phyloP scores from a whole-genome alignment of 2,329 filamentous ascomycete genomes.

The Sporothrix luriei region DNA sequence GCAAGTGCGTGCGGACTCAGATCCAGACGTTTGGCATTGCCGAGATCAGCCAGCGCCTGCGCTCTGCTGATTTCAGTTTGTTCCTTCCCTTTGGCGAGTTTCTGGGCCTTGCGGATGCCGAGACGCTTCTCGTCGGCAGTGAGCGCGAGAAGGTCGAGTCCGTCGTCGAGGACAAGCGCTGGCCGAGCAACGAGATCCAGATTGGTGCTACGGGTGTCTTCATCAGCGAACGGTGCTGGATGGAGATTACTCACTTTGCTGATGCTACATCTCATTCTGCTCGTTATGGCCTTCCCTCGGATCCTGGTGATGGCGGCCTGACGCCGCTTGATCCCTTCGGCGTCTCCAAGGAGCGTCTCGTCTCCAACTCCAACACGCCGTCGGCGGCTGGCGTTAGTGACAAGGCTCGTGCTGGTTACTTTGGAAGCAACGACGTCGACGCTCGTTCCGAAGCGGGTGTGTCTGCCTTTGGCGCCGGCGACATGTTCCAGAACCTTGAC shows the following conservation, averaged over 20 bases:
- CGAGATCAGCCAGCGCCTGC: conserved; percentile 90
- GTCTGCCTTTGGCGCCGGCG: conserved; percentile 87
- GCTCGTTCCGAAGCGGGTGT: conserved; percentile 86
- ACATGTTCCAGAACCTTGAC: conserved; percentile 98
- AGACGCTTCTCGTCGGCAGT: conserved; percentile 84
- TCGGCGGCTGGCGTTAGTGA: conserved; percentile 65
- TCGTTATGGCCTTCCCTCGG: conserved; percentile 58
- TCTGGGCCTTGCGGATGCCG: conserved; percentile 80
- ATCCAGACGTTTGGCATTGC: conserved; percentile 95
- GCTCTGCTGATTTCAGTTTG: conserved; percentile 91
- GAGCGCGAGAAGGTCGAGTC: conserved; percentile 90
- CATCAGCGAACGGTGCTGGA: conserved; percentile 93
- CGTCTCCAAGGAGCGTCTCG: conserved; percentile 63
- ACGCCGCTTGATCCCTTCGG: conserved; percentile 63
- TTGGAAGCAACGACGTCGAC: conserved; percentile 76
- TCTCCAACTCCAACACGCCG: conserved; percentile 56
- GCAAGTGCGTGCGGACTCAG: conserved; percentile 94
- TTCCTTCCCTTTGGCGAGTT: conserved; percentile 97
- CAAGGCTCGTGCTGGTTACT: conserved; percentile 74
- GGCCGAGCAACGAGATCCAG: conserved; percentile 88
- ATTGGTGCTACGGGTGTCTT: conserved; percentile 93
- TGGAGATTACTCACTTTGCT: conserved; percentile 77
- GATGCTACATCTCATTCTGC: conserved; percentile 61
- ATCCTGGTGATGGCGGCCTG: conserved; percentile 62
- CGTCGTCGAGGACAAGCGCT: conserved; percentile 88